A percentile compares a stretch with the other conserved stretches of the same genome.
Evolutionary conservation across 805 yeast genomes (phyloP).

Genomic region (Peterozyma toletana): DNA sequence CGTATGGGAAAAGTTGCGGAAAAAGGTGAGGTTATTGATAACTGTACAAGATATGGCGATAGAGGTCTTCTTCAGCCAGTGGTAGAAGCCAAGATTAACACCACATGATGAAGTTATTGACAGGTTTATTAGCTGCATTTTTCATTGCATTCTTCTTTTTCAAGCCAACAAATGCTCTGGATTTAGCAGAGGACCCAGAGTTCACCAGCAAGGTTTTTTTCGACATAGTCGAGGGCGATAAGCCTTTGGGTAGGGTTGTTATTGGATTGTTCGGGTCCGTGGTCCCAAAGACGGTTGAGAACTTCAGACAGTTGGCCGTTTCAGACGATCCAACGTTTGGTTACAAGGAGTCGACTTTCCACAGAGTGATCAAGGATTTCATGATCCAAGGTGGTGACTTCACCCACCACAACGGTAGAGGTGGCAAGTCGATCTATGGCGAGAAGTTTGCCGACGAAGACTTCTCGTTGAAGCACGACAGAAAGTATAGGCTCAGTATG

Average conservation of each 20-base stretch:
- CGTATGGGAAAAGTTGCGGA: too few relatives aligned
- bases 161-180: conserved; percentile 4
- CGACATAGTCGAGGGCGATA: conserved; percentile 76
- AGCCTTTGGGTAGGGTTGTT: conserved; percentile 71
- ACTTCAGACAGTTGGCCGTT: conserved; percentile 72
- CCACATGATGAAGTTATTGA: conserved; percentile 4
- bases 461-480: conserved; percentile 59
- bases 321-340: conserved; percentile 69
- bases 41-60: too few relatives aligned
- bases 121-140: conserved; percentile 7
- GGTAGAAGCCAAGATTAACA: too few relatives aligned
- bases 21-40: too few relatives aligned
- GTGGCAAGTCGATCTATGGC: conserved; percentile 73
- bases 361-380: conserved; percentile 63
- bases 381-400: conserved; percentile 84
- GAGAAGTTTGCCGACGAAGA: conserved; percentile 62
- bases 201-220: conserved; percentile 80
- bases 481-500: conserved; percentile 67
- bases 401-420: conserved; percentile 61
- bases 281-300: conserved; percentile 84
- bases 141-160: conserved; percentile 6
- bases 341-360: conserved; percentile 58
- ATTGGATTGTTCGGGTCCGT: conserved; percentile 84
- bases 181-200: conserved; percentile 34
- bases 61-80: too few relatives aligned